Evolutionary conservation across 2,329 filamentous ascomycete species (phyloP), one percentile per base, ranked within the genome.

Genomic region (Exophiala aquamarina): DNA sequence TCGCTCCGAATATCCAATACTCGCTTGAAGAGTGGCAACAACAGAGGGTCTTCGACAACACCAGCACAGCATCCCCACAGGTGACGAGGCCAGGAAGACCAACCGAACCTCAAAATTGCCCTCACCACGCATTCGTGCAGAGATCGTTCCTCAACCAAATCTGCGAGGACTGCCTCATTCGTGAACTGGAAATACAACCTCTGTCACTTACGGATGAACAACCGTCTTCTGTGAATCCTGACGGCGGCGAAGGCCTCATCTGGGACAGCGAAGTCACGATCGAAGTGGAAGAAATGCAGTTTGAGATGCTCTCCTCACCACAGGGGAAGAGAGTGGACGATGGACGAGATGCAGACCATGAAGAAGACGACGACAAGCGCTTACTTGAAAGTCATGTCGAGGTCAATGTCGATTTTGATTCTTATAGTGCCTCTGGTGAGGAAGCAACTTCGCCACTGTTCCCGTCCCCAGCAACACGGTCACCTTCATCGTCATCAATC

Each of bases 251-350:
- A 21, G 51, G 51, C 4, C 47, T 59, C 9, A 48, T 59, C 34
- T 57, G 55, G 55, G 52, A 50, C 19, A 59, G 50, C 31, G 53
- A 58, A 31, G 50, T 57, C 23, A 58, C 50, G 41, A 49, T 59
- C 19, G 52, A 59, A 31, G 51, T 59, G 20, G 42, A 56, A 19
- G 29, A 33, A 11, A 21, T 45, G 8, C 15, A 18, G 13, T 36
- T 31, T n/a, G 44, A 40, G 15, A 20, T 32, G 21, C 26, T 32
- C 18, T 15, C 34, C 23, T 20, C 26, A 7, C 33, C 44, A 20
- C 29, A 38, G n/a, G 18, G 39, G 13, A 17, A 18, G n/a, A n/a
- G n/a, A n/a, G 32, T 19, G 14, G 15, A 15, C 31, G 11, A 34
- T 13, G 6, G 32, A 31, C 15, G n/a, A 8, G 19, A 41, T 15